Percentiles rank a stretch among this genome's conserved stretches.
These are phyloP conservation scores for Exophiala sideris DNA, from an alignment of 2,329 filamentous ascomycete genomes.

Conservation along the genomic window DNA sequence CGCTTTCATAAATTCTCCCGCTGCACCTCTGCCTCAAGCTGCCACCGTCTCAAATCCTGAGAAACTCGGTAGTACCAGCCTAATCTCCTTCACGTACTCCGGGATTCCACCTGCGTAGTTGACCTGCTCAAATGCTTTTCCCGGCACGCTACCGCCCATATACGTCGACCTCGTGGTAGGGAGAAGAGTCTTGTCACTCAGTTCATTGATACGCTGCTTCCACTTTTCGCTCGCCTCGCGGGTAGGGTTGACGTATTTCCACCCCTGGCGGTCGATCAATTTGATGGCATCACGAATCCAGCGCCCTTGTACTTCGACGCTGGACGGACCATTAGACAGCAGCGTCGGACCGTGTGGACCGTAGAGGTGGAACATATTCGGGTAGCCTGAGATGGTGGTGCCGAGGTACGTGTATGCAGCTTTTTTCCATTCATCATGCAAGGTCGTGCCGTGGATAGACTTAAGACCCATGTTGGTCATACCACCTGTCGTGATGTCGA, in stretches of 20 bases:
- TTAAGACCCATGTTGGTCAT: conserved; percentile 41
- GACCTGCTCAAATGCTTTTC: conserved; percentile 52
- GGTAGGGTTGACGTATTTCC: conserved; percentile 52
- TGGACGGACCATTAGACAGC: conserved; percentile 55
- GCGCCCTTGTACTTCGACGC: conserved; percentile 54
- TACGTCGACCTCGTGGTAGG: conserved; percentile 50
- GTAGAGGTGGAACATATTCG: conserved; percentile 53
- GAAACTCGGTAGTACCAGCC: conserved; percentile 20
- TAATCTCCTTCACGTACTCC: conserved; percentile 25
- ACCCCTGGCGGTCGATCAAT: conserved; percentile 44
- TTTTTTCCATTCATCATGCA: conserved; percentile 26
- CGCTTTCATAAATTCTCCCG: neutral
- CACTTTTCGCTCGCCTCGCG: conserved; percentile 47
- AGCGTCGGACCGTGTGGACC: conserved; percentile 56
- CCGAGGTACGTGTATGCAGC: conserved; percentile 42
- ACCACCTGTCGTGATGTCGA: conserved; percentile 44
- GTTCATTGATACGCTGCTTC: conserved; percentile 45
- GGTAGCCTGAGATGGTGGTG: conserved; percentile 39
- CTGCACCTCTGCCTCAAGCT: too few species aligned
- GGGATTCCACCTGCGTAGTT: conserved; percentile 39
- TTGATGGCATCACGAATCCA: conserved; percentile 51
- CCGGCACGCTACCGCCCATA: conserved; percentile 56
- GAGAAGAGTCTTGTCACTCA: conserved; percentile 38
- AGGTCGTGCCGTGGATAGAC: conserved; percentile 31
- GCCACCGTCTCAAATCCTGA: conserved; percentile 25